These are phyloP conservation scores for Pichia sp. DNA, from an alignment of 1,139 yeast genomes.

Conservation along the genomic window DNA sequence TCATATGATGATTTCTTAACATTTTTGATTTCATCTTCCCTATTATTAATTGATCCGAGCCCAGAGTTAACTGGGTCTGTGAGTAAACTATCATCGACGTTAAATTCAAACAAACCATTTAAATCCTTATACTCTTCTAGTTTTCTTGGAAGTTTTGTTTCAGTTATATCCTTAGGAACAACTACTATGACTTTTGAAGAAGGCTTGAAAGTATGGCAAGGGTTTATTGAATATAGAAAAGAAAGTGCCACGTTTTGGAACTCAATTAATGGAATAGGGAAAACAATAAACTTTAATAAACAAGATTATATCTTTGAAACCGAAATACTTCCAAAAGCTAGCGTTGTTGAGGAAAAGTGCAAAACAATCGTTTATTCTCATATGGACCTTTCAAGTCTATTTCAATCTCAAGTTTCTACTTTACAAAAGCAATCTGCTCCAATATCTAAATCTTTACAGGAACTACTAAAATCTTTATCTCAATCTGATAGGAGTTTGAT, in stretches of 20 bases:
- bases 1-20: conserved; percentile 29
- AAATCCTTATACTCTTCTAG: conserved; percentile 32
- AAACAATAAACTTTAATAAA: neutral
- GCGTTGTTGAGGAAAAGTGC: conserved; percentile 19
- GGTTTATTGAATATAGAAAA: conserved; percentile 48
- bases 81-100: conserved; percentile 20
- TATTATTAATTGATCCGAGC: conserved; percentile 25
- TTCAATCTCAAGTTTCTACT: conserved; percentile 52
- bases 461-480: conserved; percentile 45
- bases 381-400: conserved; percentile 45
- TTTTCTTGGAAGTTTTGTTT: conserved; percentile 40
- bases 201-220: conserved; percentile 44
- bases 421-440: conserved; percentile 51
- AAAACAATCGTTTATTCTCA: conserved; percentile 32
- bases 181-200: conserved; percentile 57
- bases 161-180: conserved; percentile 41
- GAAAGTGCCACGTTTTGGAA: conserved; percentile 23
- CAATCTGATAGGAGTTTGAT: conserved; percentile 47
- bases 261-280: conserved; percentile 12
- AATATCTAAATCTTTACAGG: conserved; percentile 42
- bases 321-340: conserved; percentile 2
- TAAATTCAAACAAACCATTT: conserved; percentile 15
- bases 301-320: neutral
- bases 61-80: neutral
- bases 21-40: conserved; percentile 22